Conservation (phyloP, 2,329 filamentous ascomycete species). For the Immersiporthe knoxdaviesiana region DNA sequence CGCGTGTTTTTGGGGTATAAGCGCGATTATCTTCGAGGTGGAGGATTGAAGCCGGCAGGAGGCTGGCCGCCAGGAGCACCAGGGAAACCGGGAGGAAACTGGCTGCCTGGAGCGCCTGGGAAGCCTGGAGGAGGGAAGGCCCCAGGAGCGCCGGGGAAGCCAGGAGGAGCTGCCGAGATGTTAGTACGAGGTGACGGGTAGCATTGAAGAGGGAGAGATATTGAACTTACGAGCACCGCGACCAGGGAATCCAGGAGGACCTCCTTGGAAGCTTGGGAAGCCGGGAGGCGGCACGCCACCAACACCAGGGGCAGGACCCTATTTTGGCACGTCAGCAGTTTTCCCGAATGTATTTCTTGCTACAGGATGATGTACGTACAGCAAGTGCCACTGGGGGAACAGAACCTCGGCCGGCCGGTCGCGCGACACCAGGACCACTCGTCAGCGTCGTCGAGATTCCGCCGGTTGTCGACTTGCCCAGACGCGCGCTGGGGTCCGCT, state of each 20-base stretch:
- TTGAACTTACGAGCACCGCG: slow-evolving; percentile 58
- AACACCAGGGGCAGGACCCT: slow-evolving; percentile 84
- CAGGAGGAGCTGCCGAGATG: slow-evolving; percentile 51
- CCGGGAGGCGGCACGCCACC: slow-evolving; percentile 67
- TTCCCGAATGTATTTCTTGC: background rate
- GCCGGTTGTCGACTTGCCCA: slow-evolving; percentile 75
- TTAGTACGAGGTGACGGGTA: slow-evolving; percentile 1
- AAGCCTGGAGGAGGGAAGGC: slow-evolving; percentile 52
- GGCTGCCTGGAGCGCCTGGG: slow-evolving; percentile 46
- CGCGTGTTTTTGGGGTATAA: slow-evolving; percentile 24
- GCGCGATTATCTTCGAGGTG: slow-evolving; percentile 59
- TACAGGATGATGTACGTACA: slow-evolving; percentile 48
- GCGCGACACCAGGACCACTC: slow-evolving; percentile 85
- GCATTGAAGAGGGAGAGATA: slow-evolving; percentile 40
- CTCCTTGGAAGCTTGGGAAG: slow-evolving; percentile 56
- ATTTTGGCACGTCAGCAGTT: slow-evolving; percentile 32
- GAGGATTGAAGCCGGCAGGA: slow-evolving; percentile 75
- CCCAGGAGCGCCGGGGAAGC: slow-evolving; percentile 46
- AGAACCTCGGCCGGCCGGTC: slow-evolving; percentile 84
- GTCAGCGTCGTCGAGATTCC: slow-evolving; percentile 72
- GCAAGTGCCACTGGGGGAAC: slow-evolving; percentile 75
- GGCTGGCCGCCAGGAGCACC: slow-evolving; percentile 53
- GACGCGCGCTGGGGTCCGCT: slow-evolving; percentile 85
- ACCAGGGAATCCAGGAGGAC: slow-evolving; percentile 56
- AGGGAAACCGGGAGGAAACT: slow-evolving; percentile 49